Percentiles rank a stretch among this genome's conserved stretches.
These are phyloP conservation scores for Spencermartinsiella europaea DNA, from an alignment of 805 yeast genomes.

Conservation along the genomic window DNA sequence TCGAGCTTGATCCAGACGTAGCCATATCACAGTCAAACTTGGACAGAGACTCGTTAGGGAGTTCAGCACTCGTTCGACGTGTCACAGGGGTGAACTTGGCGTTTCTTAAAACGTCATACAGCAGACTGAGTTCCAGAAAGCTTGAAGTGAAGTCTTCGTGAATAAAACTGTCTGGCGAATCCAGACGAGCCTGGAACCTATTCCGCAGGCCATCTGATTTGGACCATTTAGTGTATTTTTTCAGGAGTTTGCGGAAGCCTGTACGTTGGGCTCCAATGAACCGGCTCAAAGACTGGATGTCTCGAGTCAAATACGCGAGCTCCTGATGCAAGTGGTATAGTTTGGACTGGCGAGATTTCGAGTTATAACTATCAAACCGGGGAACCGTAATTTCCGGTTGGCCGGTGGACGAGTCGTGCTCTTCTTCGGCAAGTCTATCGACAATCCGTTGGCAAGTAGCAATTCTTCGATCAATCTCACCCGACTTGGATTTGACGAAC, in stretches of 20 bases:
- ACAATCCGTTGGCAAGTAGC: slow-evolving; percentile 37
- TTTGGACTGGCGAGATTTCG: slow-evolving; percentile 20
- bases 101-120: slow-evolving; percentile 45
- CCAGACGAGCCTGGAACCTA: slow-evolving; percentile 31
- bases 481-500: slow-evolving; percentile 61
- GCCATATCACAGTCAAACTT: slow-evolving; percentile 34
- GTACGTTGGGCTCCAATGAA: slow-evolving; percentile 70
- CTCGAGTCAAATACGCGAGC: slow-evolving; percentile 41
- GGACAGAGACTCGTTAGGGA: slow-evolving; percentile 18
- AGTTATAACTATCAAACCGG: slow-evolving; percentile 6
- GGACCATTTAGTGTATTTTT: slow-evolving; percentile 52
- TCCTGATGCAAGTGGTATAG: slow-evolving; percentile 32
- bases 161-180: slow-evolving; percentile 52
- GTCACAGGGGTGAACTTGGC: slow-evolving; percentile 22
- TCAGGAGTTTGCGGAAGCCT: slow-evolving; percentile 64
- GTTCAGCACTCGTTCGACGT: slow-evolving; percentile 10
- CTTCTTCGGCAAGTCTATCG: slow-evolving; percentile 26
- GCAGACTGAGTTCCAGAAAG: slow-evolving; percentile 53
- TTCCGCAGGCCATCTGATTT: slow-evolving; percentile 25
- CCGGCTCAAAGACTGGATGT: slow-evolving; percentile 61
- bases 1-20: slow-evolving; percentile 32
- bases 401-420: slow-evolving; percentile 3
- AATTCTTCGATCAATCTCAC: slow-evolving; percentile 57
- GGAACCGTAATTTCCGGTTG: slow-evolving; percentile 4
- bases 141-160: slow-evolving; percentile 55